Conservation (phyloP, 768 basidiomycete genomes). For the Amanita thiersii region DNA sequence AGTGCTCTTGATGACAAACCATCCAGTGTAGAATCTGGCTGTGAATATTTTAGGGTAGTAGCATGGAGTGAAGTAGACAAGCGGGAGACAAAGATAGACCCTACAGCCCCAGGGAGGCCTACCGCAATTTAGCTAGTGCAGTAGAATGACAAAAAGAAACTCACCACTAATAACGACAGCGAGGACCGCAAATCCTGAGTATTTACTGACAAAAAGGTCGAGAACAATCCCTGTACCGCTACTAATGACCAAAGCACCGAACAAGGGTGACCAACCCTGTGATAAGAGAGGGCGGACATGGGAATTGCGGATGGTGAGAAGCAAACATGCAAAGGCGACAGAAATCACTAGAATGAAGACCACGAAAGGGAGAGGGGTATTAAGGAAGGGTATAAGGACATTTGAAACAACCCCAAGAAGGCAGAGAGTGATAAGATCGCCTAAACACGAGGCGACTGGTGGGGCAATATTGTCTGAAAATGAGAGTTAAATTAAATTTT, state of each 20-base stretch:
- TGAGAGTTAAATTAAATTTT: not conserved
- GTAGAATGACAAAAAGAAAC: conserved; percentile 13
- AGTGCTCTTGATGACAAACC: too few relatives aligned
- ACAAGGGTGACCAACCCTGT: conserved; percentile 86
- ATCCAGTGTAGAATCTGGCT: not conserved
- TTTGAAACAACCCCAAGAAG: conserved; percentile 74
- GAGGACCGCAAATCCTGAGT: conserved; percentile 81
- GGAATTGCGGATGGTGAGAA: conserved; percentile 56
- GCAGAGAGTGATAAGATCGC: conserved; percentile 85
- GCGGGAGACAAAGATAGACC: conserved; percentile 86
- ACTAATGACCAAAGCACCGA: conserved; percentile 85
- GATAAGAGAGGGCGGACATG: conserved; percentile 64
- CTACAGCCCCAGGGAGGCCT: conserved; percentile 86
- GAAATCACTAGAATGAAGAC: conserved; percentile 40
- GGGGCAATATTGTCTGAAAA: conserved; percentile 90
- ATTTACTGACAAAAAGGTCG: conserved; percentile 80
- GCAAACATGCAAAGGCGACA: conserved; percentile 30
- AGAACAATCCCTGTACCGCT: conserved; percentile 88
- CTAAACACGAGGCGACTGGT: conserved; percentile 86
- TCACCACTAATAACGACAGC: conserved; percentile 82
- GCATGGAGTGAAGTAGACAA: conserved; percentile 85
- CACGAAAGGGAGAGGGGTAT: conserved; percentile 59
- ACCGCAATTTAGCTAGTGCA: not conserved
- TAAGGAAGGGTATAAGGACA: conserved; percentile 55
- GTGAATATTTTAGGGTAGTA: conserved; percentile 29